A percentile compares a stretch with the other conserved stretches of the same genome.
Evolutionary conservation across 1,284 basidiomycete species (phyloP).

Genomic region (Naganishia liquefaciens): DNA sequence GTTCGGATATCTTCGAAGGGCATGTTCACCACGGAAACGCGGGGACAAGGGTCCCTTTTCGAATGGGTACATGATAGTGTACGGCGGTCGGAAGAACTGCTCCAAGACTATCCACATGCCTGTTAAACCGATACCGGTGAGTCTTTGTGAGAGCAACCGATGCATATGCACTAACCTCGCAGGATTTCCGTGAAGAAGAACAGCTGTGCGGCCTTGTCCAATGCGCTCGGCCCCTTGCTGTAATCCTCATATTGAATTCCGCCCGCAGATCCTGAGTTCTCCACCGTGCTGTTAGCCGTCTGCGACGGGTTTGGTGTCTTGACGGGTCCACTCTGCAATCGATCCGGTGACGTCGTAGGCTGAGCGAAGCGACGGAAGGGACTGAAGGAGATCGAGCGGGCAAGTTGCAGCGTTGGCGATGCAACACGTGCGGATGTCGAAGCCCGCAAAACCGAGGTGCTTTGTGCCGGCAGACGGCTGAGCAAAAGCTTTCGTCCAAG

Average conservation of each 20-base stretch:
- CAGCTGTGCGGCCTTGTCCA: conserved; percentile 92
- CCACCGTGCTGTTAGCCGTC: conserved; percentile 35
- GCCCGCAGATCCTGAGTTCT: conserved; percentile 29
- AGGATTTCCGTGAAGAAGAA: conserved; percentile 99
- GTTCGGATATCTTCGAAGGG: conserved; percentile 94
- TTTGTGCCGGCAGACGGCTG: conserved; percentile 25
- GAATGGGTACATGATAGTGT: conserved; percentile 87
- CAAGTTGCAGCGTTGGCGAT: conserved; percentile 23
- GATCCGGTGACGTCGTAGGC: conserved; percentile 41
- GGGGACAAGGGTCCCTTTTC: conserved; percentile 98
- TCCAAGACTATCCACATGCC: conserved; percentile 99
- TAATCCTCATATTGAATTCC: conserved; percentile 53
- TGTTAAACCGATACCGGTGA: conserved; percentile 47
- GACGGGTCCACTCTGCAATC: conserved; percentile 39
- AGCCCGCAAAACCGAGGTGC: conserved; percentile 23
- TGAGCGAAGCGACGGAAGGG: conserved; percentile 38
- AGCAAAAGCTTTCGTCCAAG: conserved; percentile 22
- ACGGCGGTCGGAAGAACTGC: conserved; percentile 95
- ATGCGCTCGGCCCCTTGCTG: conserved; percentile 72
- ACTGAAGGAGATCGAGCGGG: conserved; percentile 26
- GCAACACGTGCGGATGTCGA: conserved; percentile 16
- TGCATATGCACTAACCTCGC: conserved; percentile 64
- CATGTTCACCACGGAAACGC: conserved; percentile 98
- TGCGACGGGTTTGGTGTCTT: conserved; percentile 41
- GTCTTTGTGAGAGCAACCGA: background rate